Conservation (phyloP, 2,329 filamentous ascomycete species). For the Hymenoscyphus infarciens region DNA sequence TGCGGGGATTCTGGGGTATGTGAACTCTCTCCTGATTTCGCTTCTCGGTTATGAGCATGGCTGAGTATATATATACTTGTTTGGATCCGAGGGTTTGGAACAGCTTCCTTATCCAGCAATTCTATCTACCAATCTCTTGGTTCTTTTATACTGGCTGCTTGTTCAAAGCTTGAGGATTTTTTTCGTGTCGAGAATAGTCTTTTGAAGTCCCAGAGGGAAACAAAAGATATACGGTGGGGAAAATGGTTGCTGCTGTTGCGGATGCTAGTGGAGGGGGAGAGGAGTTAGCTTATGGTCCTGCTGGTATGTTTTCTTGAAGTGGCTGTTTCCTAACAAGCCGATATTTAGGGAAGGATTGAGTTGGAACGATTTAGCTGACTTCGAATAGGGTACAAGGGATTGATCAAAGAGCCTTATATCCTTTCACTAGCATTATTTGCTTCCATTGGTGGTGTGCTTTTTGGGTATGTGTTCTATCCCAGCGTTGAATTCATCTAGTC, state of each 20-base stretch:
- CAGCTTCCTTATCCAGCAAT: no score
- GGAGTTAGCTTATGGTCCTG: slow-evolving; percentile 17
- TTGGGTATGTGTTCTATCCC: slow-evolving; percentile 31
- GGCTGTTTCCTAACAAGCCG: background rate
- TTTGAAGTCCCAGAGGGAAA: no score
- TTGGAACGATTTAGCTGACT: background rate
- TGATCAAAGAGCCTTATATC: slow-evolving; percentile 32
- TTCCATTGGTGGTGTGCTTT: slow-evolving; percentile 56
- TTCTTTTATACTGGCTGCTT: slow-evolving; percentile 1
- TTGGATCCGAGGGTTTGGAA: background rate
- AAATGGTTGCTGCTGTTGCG: slow-evolving; percentile 11
- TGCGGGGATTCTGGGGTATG: slow-evolving; percentile 8
- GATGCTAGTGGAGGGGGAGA: background rate
- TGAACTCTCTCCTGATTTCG: slow-evolving; percentile 5
- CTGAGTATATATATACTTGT: background rate
- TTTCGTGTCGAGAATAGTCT: no score
- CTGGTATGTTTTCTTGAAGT: slow-evolving; percentile 11
- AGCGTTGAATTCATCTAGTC: slow-evolving; percentile 44
- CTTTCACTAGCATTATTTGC: slow-evolving; percentile 56
- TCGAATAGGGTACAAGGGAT: slow-evolving; percentile 19
- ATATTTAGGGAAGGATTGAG: background rate
- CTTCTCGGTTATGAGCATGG: background rate
- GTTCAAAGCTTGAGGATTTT: no score
- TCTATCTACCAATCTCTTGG: background rate
- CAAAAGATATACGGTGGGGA: no score